Evolutionary conservation across 2,329 filamentous ascomycete genomes (phyloP), one percentile per base, ranked within the genome.

Genomic region (Nigrospora osmanthi): DNA sequence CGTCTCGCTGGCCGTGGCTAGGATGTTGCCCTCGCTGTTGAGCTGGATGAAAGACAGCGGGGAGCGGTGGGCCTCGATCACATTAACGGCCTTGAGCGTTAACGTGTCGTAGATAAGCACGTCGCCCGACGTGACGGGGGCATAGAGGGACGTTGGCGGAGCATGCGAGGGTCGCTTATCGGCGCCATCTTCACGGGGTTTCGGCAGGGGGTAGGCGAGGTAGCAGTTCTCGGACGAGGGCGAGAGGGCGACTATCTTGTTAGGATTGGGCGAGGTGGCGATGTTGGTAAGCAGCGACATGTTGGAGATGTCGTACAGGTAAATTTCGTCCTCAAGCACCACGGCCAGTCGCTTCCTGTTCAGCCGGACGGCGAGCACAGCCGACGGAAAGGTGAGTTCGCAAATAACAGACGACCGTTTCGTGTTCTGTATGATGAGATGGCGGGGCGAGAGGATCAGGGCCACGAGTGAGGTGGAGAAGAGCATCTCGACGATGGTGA

Each of bases 291-390:
- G 75, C 47, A 97, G 80, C 58, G 87, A 91, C 91, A 98, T 97
- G 62, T 96, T 97, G 67, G 90, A 89, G 53, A 98, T 97, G 64
- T 98, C 93, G 70, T 98, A 98, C 40, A 98, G 78, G 67, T 97
- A 98, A 50, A 97, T 95, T 62, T 95, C 87, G 57, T 95, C 89
- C 63, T 98, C 93, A 46, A 97, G 76, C 13, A 97, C 84, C 31
- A 98, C 90, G 12, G 93, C 89, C 23, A 98, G 77, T 34, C 93
- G 83, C 66, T 96, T 97, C 54, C 93, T 80, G 65, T 98, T 98
- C 58, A 98, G 73, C 52, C 90, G 87, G 47, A 98, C 89, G 16
- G 91, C 90, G 35, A 97, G 79, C 11, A 98, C 89, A 41, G 90
- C 89, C n/a, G 90, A 95, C 12, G 91, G 91, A 57, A 98, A 98